A percentile compares a stretch with the other conserved stretches of the same genome.
Evolutionary conservation across 78 protist genomes (phyloP).

Genomic region (Dictyostelium discoideum): dicty_2.7 NC_007088.5:3712501-3713000

Average conservation of each 20-base stretch:
- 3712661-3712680: slow-evolving; percentile 2
- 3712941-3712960: neutral
- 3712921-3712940: neutral
- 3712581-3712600: neutral
- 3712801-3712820: slow-evolving; percentile 31
- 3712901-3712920: neutral
- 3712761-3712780: neutral
- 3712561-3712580: neutral
- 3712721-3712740: slow-evolving; percentile 7
- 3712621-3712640: neutral
- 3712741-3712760: neutral
- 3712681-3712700: slow-evolving; percentile 4
- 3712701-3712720: slow-evolving; percentile 6
- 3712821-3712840: slow-evolving; percentile 8
- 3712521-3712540: slow-evolving; percentile 9
- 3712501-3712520: neutral
- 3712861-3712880: neutral
- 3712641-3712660: slow-evolving; percentile 5
- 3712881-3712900: neutral
- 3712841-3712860: neutral
- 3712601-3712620: neutral
- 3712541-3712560: neutral
- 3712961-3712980: neutral
- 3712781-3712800: slow-evolving; percentile 9
- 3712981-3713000: neutral